Evolutionary conservation across 75 land plant genomes (phyloP), one percentile per base, ranked within the genome.

Genomic region (Azolla pinnata): DNA sequence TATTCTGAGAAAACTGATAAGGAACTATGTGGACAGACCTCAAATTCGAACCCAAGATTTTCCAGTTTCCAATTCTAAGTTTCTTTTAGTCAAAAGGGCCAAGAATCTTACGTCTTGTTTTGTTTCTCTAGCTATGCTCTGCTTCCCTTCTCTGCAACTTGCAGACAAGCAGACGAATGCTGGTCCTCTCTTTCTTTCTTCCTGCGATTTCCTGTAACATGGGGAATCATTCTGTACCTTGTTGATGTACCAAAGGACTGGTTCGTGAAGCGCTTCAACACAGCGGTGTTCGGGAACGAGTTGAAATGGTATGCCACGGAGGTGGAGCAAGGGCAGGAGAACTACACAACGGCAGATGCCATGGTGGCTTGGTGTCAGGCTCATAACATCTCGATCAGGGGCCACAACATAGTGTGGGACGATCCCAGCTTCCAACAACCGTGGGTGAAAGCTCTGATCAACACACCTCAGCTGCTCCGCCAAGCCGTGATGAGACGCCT

Each of bases 351-450:
- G 44, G 75, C 92, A 4, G 84, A 87, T 55, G 45, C 78, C 44
- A 81, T 87, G 88, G 44, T 87, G 44, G 68, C 57, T 27, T 83
- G 78, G 34, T 75, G 80, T 33, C 52, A 70, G 24, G 61, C 81
- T 0, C 75, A 83, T 44, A 67, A 71, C 44, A 67, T 83, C 4
- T 5, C 57, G 1, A 71, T 63, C 18, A 64, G 93, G 29, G 93
- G 93, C 23, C 93, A 88, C 75, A 88, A 88, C 57, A 81, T 88
- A 0, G 82, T 88, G 76, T 88, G 93, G 93, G 88, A 84, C 28
- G 87, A 88, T 40, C 85, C 88, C 21, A 60, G 33, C 1, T 81
- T 70, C 61, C 66, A 65, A 1, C 93, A 73, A 30, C 63, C 31
- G 3, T 73, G 75, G 75, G 51, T 73, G 53, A 73, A 73, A 44